Percentiles rank a stretch among this genome's conserved stretches.
These are phyloP conservation scores for Tanacetum coccineum DNA, from an alignment of 129 eudicot genomes.

Conservation along the genomic window DNA sequence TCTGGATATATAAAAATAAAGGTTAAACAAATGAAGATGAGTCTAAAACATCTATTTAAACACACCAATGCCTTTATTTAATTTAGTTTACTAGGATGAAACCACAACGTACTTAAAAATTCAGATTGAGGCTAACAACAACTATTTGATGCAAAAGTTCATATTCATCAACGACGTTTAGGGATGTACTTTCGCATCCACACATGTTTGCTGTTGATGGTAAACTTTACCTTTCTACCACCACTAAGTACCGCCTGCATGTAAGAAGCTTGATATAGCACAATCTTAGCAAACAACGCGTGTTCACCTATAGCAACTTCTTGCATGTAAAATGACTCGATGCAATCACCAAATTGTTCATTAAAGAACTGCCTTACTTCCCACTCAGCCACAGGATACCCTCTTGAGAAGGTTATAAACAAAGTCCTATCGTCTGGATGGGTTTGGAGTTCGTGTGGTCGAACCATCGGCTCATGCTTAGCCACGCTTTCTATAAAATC, in stretches of 20 bases:
- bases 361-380: conserved; percentile 49
- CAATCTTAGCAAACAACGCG: conserved; percentile 58
- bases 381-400: conserved; percentile 54
- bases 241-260: conserved; percentile 47
- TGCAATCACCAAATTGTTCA: conserved; percentile 44
- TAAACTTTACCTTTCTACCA: conserved; percentile 47
- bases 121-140: not conserved
- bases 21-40: too few relatives aligned
- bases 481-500: conserved; percentile 11
- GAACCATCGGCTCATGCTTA: not conserved
- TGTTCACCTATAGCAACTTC: conserved; percentile 38
- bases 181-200: conserved; percentile 79
- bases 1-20: too few relatives aligned
- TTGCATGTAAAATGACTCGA: conserved; percentile 60
- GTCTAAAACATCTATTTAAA: too few relatives aligned
- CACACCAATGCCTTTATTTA: too few relatives aligned
- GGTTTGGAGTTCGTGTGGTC: not conserved
- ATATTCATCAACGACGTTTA: conserved; percentile 1
- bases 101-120: not conserved
- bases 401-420: conserved; percentile 72
- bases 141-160: not conserved
- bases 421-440: conserved; percentile 45
- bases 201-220: conserved; percentile 69
- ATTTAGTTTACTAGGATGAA: too few relatives aligned
- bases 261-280: conserved; percentile 22